Evolutionary conservation across 805 yeast genomes (phyloP).

Genomic region (Teunomyces lycoperdinae): DNA sequence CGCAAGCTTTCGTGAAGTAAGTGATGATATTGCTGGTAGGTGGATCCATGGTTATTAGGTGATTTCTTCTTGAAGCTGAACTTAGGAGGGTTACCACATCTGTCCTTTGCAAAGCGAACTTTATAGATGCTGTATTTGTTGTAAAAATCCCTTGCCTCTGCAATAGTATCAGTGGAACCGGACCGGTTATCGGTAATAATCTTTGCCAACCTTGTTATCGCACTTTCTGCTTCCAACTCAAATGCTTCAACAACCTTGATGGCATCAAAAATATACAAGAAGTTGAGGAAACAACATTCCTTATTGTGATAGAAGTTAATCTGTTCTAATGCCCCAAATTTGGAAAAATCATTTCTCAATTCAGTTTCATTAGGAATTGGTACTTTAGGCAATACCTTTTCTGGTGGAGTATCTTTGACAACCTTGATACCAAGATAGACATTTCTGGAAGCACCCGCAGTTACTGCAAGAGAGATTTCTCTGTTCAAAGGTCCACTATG

Average conservation of each 20-base stretch:
- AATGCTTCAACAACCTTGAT: constrained; percentile 62
- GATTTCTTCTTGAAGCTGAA: constrained; percentile 43
- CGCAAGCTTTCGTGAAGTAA: constrained; percentile 10
- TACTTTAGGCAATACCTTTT: not conserved
- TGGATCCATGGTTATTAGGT: constrained; percentile 19
- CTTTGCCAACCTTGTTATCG: constrained; percentile 45
- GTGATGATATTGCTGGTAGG: constrained; percentile 13
- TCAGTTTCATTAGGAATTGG: constrained; percentile 14
- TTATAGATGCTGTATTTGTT: constrained; percentile 52
- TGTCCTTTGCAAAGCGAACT: constrained; percentile 71
- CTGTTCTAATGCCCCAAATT: constrained; percentile 73
- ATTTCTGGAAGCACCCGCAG: constrained; percentile 75
- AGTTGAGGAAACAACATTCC: constrained; percentile 74
- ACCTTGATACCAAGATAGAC: constrained; percentile 65
- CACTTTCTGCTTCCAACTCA: constrained; percentile 22
- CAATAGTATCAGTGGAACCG: constrained; percentile 24
- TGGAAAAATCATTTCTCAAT: constrained; percentile 56
- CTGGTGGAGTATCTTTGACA: constrained; percentile 10
- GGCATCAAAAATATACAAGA: constrained; percentile 59
- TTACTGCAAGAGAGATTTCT: constrained; percentile 58
- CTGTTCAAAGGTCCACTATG: constrained; percentile 62
- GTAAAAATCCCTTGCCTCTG: constrained; percentile 29
- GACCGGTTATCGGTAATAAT: constrained; percentile 39
- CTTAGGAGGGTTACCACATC: constrained; percentile 76
- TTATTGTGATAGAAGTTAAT: constrained; percentile 67